These are phyloP conservation scores for Cercospora zeina DNA, from an alignment of 2,329 filamentous ascomycete genomes.

Conservation along the genomic window DNA sequence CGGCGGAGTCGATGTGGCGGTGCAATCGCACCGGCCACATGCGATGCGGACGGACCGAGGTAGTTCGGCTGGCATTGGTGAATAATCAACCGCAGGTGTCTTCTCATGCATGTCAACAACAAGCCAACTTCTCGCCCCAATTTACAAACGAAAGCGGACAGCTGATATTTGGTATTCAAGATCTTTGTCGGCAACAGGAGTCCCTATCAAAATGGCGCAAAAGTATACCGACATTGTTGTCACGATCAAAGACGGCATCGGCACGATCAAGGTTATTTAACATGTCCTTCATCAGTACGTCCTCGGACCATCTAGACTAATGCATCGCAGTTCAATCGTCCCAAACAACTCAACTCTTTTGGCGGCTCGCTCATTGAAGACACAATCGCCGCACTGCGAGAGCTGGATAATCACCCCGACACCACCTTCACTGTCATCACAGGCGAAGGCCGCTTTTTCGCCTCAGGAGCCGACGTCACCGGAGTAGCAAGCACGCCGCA, in stretches of 20 bases:
- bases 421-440: conserved; percentile 36
- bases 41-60: conserved; percentile 40
- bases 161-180: neutral
- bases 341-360: conserved; percentile 35
- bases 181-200: neutral
- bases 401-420: conserved; percentile 34
- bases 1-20: neutral
- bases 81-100: neutral
- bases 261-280: conserved; percentile 32
- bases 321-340: conserved; percentile 32
- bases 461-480: conserved; percentile 34
- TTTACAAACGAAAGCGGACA: neutral
- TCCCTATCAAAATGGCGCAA: conserved; percentile 9
- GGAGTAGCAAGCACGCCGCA: conserved; percentile 24
- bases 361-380: conserved; percentile 32
- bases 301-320: neutral
- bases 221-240: conserved; percentile 34
- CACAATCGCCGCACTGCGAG: conserved; percentile 33
- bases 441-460: conserved; percentile 36
- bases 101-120: neutral
- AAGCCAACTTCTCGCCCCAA: neutral
- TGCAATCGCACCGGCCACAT: conserved; percentile 2
- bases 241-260: conserved; percentile 31
- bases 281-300: neutral
- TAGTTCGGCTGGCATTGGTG: conserved; percentile 42